Base-by-base conservation (phyloP, 352 stramenopile species). In the Phytophthora sansomeana region DNA sequence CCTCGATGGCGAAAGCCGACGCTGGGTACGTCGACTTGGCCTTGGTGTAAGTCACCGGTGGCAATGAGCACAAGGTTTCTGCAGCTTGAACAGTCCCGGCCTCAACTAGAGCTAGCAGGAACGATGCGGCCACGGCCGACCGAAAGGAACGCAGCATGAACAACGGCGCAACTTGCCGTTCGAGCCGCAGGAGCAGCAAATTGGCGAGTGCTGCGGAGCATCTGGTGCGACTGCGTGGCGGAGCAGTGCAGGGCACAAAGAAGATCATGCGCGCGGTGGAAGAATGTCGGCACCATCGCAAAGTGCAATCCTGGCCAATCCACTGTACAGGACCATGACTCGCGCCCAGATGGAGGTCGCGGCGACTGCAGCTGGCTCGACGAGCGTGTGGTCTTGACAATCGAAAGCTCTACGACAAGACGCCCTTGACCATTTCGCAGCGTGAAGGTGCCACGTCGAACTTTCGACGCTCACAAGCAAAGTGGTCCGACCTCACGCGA, bases 61-160 rank as follows among this genome's bases (percentile, higher is more conserved):
- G 55, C 7, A 90, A 60, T 0, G 83, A 87, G 57, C 78, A 89
- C 42, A 91, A 74, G 30, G 65, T 69, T 30, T 90, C 75, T 35
- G 14, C 39, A 46, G 58, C 72, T 26, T 73, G 67, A 7, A 67
- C 75, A 49, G 24, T 30, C 17, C 32, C 1, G 30, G 43, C 5
- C 39, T 33, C 24, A n/a, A 51, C 30, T 14, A 67, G 17, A 1
- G 42, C 58, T 24, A 69, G 6, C 28, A 69, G 19, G 39, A 69
- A 73, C 13, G 24, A 69, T 14, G 38, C 49, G 5, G 17, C n/a
- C 14, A 58, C 49, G 5, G 44, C 46, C 6, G 46, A 52, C 36
- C 52, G 65, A 58, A 74, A 66, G 4, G 54, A 67, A 13, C 35
- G 48, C 43, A 70, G 14, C 63, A 73, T 73, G 47, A 46, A 52